Conservation (phyloP, 2,329 filamentous ascomycete genomes). For the Pseudogymnoascus pannorum region DNA sequence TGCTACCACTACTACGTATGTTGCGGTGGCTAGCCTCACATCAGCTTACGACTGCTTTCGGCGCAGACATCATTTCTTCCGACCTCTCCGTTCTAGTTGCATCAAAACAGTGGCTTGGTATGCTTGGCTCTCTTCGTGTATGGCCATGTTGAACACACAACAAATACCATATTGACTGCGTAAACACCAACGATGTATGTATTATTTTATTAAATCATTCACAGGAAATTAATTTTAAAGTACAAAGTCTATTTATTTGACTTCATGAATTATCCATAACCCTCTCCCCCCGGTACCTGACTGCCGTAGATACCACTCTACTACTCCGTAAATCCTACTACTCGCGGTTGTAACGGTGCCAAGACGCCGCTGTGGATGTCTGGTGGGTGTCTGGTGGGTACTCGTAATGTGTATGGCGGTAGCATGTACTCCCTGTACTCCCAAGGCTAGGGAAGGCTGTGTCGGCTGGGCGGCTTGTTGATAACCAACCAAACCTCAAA, state of each 20-base stretch:
- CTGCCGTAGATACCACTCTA: background rate
- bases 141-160: background rate
- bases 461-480: background rate
- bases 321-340: too few relatives aligned
- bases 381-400: background rate
- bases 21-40: background rate
- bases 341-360: background rate
- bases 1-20: background rate
- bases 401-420: background rate
- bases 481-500: conserved; percentile 7
- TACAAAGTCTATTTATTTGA: too few relatives aligned
- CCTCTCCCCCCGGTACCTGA: background rate
- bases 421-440: conserved; percentile 2
- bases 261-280: background rate
- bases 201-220: background rate
- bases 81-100: background rate
- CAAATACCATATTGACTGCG: background rate
- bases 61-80: background rate
- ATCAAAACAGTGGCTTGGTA: background rate
- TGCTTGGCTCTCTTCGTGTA: background rate
- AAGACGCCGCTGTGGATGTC: background rate
- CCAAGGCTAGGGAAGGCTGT: background rate
- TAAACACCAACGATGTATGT: background rate
- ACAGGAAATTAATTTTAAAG: background rate
- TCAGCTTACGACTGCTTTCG: conserved; percentile 4